Evolutionary conservation across 352 stramenopile genomes (phyloP).

Genomic region (Phytophthora nicotianae): DNA sequence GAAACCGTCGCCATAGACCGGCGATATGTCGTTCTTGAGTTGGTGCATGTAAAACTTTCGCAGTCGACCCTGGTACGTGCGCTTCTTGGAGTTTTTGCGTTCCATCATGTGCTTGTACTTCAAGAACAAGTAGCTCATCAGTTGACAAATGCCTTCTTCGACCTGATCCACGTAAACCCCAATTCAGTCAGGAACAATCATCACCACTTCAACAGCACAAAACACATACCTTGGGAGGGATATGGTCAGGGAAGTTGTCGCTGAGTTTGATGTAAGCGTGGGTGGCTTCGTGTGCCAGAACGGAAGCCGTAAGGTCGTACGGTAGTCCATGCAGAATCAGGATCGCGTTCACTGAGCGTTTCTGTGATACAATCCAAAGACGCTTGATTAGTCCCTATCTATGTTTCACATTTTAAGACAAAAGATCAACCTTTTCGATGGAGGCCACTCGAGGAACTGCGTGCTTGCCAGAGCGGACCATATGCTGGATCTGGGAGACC

Average conservation of each 20-base stretch:
- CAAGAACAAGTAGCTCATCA: conserved; percentile 79
- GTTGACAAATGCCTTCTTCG: conserved; percentile 77
- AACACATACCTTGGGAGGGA: conserved; percentile 43
- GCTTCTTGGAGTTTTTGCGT: conserved; percentile 40
- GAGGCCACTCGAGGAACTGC: conserved; percentile 46
- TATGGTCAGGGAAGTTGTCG: conserved; percentile 62
- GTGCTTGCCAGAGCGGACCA: conserved; percentile 48
- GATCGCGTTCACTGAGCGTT: conserved; percentile 71
- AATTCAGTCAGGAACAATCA: conserved; percentile 9
- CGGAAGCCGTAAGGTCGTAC: conserved; percentile 73
- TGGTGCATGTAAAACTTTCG: conserved; percentile 72
- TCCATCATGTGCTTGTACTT: conserved; percentile 73
- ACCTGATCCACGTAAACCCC: conserved; percentile 9
- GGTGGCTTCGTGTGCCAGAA: conserved; percentile 77
- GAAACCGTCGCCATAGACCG: conserved; percentile 75
- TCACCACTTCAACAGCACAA: background rate
- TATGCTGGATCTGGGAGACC: conserved; percentile 56
- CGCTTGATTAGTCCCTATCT: no score
- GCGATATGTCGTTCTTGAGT: conserved; percentile 60
- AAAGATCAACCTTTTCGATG: conserved; percentile 48
- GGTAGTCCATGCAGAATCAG: conserved; percentile 73
- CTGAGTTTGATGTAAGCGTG: conserved; percentile 79
- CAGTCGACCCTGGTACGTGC: conserved; percentile 46
- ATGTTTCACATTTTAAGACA: no score
- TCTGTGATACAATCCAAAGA: conserved; percentile 30